Conservation (phyloP, 495 filamentous ascomycete species). For the Xanthoparmelia taractica region DNA sequence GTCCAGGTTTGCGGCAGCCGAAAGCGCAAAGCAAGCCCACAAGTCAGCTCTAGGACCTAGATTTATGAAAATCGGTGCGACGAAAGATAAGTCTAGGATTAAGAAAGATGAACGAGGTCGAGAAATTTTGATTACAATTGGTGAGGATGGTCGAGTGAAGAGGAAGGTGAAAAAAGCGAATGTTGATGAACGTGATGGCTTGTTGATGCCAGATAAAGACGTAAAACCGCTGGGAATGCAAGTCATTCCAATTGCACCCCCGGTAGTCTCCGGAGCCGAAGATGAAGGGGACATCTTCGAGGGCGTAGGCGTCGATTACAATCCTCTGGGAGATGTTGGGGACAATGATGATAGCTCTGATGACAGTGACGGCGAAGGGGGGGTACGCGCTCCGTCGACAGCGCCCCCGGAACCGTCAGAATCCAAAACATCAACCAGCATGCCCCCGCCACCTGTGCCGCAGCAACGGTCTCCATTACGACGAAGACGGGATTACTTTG, state of each 20-base stretch:
- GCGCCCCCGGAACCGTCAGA: constrained; percentile 10
- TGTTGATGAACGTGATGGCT: constrained; percentile 31
- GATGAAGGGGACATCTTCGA: constrained; percentile 75
- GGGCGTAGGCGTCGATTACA: constrained; percentile 76
- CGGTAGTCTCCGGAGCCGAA: constrained; percentile 38
- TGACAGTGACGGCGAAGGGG: constrained; percentile 44
- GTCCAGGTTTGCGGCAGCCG: constrained; percentile 50
- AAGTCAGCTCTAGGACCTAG: constrained; percentile 51
- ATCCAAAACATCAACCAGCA: not conserved
- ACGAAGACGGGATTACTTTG: constrained; percentile 53
- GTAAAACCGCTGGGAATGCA: constrained; percentile 69
- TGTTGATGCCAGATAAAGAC: constrained; percentile 59
- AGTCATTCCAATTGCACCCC: constrained; percentile 47
- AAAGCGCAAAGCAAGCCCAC: constrained; percentile 46
- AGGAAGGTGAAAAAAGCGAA: constrained; percentile 63
- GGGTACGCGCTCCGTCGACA: constrained; percentile 25
- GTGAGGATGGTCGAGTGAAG: constrained; percentile 81
- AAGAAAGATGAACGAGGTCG: constrained; percentile 68
- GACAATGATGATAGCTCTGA: constrained; percentile 42
- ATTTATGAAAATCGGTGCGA: constrained; percentile 72
- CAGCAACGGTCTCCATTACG: constrained; percentile 7
- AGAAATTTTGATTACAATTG: constrained; percentile 77
- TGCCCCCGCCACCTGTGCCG: constrained; percentile 1
- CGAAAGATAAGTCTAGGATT: constrained; percentile 58
- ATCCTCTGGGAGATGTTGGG: constrained; percentile 70